Conservation (phyloP, 345 rosid species). For the Cardamine resedifolia region DNA sequence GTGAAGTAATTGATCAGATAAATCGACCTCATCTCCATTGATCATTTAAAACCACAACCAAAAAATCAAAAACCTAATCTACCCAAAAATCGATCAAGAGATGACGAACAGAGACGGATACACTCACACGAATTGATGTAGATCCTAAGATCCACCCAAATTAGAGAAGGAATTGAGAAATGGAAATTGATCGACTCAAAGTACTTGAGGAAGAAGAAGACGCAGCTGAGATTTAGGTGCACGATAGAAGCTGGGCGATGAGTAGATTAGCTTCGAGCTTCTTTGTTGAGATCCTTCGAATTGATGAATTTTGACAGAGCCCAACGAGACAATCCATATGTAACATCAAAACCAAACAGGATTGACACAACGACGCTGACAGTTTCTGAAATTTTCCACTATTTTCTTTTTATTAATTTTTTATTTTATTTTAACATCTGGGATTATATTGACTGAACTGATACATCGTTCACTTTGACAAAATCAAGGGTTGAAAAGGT, state of each 20-base stretch:
- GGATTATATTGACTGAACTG: too few relatives aligned
- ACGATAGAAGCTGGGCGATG: background rate
- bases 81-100: background rate
- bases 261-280: constrained; percentile 1
- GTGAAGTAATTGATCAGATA: constrained; percentile 29
- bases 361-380: constrained; percentile 1
- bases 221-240: constrained; percentile 9
- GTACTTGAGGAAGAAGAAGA: background rate
- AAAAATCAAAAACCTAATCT: constrained; percentile 16
- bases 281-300: background rate
- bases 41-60: constrained; percentile 43
- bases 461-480: too few relatives aligned
- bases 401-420: background rate
- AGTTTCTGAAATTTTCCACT: background rate
- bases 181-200: background rate
- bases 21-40: constrained; percentile 48
- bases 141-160: constrained; percentile 25
- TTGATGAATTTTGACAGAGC: constrained; percentile 1
- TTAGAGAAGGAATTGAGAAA: background rate
- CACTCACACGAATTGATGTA: background rate
- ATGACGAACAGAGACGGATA: background rate
- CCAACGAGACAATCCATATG: constrained; percentile 3
- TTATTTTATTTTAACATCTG: too few relatives aligned
- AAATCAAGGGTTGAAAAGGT: too few relatives aligned
- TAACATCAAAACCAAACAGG: too few relatives aligned